phyloP scores from a whole-genome alignment of 2,329 filamentous ascomycete species.

The Lizonia empirigonia region DNA sequence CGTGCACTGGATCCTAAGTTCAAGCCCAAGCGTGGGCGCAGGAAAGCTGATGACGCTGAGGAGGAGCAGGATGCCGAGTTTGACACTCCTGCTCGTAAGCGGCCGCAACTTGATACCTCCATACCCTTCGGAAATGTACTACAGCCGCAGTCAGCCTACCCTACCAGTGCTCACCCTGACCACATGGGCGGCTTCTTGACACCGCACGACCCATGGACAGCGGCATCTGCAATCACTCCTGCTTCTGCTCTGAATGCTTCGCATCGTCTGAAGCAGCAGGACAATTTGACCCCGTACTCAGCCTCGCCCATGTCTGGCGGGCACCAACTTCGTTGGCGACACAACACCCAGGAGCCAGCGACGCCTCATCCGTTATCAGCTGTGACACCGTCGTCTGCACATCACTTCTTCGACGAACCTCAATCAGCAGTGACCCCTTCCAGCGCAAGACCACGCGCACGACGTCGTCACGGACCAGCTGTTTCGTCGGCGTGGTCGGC shows the following conservation, averaged over 20 bases:
- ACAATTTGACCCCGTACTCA: constrained; percentile 49
- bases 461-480: constrained; percentile 77
- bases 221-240: constrained; percentile 48
- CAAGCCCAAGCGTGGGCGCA: constrained; percentile 65
- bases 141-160: constrained; percentile 56
- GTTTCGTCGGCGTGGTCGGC: constrained; percentile 90
- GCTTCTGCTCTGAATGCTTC: constrained; percentile 47
- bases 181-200: constrained; percentile 54
- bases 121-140: constrained; percentile 47
- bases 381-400: constrained; percentile 67
- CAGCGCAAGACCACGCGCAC: constrained; percentile 53
- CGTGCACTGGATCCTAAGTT: constrained; percentile 80
- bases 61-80: constrained; percentile 60
- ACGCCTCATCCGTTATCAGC: constrained; percentile 79
- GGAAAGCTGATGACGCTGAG: constrained; percentile 64
- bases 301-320: constrained; percentile 50
- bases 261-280: constrained; percentile 40
- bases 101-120: constrained; percentile 64
- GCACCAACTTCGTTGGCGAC: constrained; percentile 55
- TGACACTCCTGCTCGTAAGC: constrained; percentile 57
- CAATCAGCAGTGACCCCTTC: constrained; percentile 75
- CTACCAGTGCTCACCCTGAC: constrained; percentile 62
- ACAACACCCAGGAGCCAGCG: constrained; percentile 64
- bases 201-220: constrained; percentile 54
- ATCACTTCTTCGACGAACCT: constrained; percentile 64